Conservation (phyloP, 1,284 basidiomycete genomes). For the Trichosporon ovoides region DNA sequence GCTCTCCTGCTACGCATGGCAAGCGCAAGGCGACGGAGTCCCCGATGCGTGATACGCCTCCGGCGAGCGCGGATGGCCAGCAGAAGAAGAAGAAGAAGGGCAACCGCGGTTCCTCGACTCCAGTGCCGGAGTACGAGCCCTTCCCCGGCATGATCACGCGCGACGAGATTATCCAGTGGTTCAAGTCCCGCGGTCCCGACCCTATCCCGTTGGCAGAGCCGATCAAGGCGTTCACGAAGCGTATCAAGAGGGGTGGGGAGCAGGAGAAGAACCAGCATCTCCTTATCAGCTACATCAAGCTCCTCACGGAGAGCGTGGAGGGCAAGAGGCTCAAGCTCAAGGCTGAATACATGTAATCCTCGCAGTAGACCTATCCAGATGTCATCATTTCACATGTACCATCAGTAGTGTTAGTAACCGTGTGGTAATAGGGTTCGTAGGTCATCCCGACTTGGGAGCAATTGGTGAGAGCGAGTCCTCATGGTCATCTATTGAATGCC, state of each 20-base stretch:
- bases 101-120: slow-evolving; percentile 10
- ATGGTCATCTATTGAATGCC: too few relatives aligned
- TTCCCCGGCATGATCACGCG: slow-evolving; percentile 39
- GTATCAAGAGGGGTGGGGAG: slow-evolving; percentile 20
- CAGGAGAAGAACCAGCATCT: slow-evolving; percentile 30
- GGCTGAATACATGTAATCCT: slow-evolving; percentile 23
- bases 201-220: slow-evolving; percentile 26
- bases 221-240: slow-evolving; percentile 29
- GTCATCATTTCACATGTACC: not conserved
- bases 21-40: slow-evolving; percentile 23
- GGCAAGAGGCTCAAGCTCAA: slow-evolving; percentile 26
- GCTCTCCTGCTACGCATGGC: not conserved
- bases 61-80: slow-evolving; percentile 12
- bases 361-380: not conserved
- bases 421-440: too few relatives aligned
- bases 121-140: slow-evolving; percentile 18
- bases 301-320: slow-evolving; percentile 24
- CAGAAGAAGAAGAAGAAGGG: slow-evolving; percentile 48
- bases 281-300: slow-evolving; percentile 28
- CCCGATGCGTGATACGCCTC: not conserved
- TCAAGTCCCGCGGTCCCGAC: slow-evolving; percentile 18
- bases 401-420: too few relatives aligned
- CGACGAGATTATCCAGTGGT: slow-evolving; percentile 37
- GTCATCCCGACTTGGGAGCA: too few relatives aligned
- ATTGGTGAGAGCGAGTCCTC: too few relatives aligned